Evolutionary conservation across 306 rosid species (phyloP).

Genomic region (Begonia peltatifolia): DNA sequence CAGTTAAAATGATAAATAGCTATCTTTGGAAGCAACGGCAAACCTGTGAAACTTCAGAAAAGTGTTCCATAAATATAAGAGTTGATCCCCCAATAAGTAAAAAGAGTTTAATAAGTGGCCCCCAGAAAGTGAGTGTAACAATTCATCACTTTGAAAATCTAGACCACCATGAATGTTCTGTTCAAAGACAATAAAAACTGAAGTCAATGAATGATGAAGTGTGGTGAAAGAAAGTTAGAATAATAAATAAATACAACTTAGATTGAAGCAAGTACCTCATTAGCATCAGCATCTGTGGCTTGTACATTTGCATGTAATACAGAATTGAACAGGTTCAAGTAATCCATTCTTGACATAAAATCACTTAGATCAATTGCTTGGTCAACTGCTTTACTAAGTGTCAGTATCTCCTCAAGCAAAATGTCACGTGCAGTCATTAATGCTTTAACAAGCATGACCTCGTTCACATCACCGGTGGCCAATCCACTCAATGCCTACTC

Average conservation of each 20-base stretch:
- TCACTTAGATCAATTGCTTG: slow-evolving; percentile 49
- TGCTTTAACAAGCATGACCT: slow-evolving; percentile 39
- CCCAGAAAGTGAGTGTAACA: slow-evolving; percentile 26
- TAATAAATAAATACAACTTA: slow-evolving; percentile 8
- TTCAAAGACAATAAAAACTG: neutral
- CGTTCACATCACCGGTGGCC: slow-evolving; percentile 28
- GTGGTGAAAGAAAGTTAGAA: neutral
- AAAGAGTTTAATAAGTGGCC: slow-evolving; percentile 31
- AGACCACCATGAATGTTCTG: slow-evolving; percentile 32
- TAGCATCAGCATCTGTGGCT: slow-evolving; percentile 23
- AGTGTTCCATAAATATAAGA: slow-evolving; percentile 63
- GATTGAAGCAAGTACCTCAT: slow-evolving; percentile 58
- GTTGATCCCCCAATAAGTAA: slow-evolving; percentile 56
- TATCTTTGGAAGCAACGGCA: slow-evolving; percentile 14
- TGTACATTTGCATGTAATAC: slow-evolving; percentile 22
- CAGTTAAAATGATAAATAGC: neutral
- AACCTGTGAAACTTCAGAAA: slow-evolving; percentile 74
- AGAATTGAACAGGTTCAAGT: slow-evolving; percentile 27
- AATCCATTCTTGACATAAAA: slow-evolving; percentile 47
- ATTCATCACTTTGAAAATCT: slow-evolving; percentile 28
- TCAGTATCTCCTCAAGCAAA: slow-evolving; percentile 63
- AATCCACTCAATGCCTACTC: slow-evolving; percentile 21
- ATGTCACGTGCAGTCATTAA: slow-evolving; percentile 59
- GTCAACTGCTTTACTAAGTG: slow-evolving; percentile 48
- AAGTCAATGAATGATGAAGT: neutral